These are phyloP conservation scores for Monilinia vaccinii-corymbosi DNA, from an alignment of 2,329 filamentous ascomycete genomes.

Conservation along the genomic window DNA sequence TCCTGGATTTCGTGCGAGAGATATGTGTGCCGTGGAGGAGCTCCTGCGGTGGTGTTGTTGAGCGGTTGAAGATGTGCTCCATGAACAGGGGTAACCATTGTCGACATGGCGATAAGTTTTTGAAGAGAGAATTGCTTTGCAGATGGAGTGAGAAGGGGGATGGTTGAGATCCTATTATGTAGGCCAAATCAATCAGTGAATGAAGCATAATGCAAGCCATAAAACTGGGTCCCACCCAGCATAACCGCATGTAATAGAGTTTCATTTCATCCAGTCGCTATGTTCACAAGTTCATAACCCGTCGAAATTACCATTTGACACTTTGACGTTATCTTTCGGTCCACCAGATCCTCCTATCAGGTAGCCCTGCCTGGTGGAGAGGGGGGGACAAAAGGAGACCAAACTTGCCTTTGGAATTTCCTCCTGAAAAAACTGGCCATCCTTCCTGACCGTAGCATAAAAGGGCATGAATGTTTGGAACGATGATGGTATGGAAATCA, in stretches of 20 bases:
- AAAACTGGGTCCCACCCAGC: background rate
- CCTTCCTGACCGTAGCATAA: no score
- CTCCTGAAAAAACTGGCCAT: no score
- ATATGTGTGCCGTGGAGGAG: conserved; percentile 28
- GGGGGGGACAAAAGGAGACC: background rate
- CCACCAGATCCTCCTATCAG: background rate
- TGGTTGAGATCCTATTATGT: conserved; percentile 10
- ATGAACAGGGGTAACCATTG: conserved; percentile 25
- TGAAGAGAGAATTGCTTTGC: conserved; percentile 29
- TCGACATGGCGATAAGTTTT: conserved; percentile 30
- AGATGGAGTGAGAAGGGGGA: conserved; percentile 20
- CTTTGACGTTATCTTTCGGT: background rate
- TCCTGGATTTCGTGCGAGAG: conserved; percentile 41
- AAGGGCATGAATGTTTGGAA: no score
- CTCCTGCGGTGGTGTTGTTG: conserved; percentile 10
- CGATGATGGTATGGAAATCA: no score
- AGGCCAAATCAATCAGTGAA: background rate
- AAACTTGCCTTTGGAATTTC: no score
- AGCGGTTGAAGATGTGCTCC: conserved; percentile 16
- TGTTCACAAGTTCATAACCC: background rate
- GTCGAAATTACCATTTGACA: background rate
- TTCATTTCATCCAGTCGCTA: background rate
- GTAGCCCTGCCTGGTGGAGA: background rate
- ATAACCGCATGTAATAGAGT: background rate
- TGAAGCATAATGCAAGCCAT: background rate